phyloP scores from a whole-genome alignment of 2,329 filamentous ascomycete species.

The Amphichorda felina region DNA sequence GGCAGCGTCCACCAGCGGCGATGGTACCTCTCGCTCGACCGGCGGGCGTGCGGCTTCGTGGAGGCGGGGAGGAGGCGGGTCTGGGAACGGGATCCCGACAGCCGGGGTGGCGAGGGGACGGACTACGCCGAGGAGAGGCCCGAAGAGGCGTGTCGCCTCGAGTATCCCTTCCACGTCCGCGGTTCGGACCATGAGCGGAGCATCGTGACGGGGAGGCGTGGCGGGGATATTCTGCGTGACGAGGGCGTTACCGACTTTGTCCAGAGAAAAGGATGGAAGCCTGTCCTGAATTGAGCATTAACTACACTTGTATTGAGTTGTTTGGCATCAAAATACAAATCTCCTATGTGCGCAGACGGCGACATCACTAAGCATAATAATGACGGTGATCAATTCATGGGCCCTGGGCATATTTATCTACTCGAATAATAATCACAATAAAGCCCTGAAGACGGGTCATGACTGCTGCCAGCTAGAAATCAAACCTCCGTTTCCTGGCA shows the following conservation, averaged over 20 bases:
- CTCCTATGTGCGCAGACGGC: neutral
- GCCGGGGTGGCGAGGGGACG: neutral
- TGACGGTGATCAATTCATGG: no score
- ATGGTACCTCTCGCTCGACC: constrained; percentile 56
- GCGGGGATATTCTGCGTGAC: constrained; percentile 46
- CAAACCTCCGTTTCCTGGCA: no score
- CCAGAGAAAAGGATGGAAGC: constrained; percentile 47
- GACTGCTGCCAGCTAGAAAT: no score
- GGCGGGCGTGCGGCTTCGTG: constrained; percentile 43
- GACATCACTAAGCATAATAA: neutral
- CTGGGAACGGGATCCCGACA: no score
- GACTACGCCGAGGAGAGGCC: neutral
- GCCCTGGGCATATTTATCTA: no score
- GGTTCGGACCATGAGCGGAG: constrained; percentile 53
- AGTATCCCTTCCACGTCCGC: constrained; percentile 48
- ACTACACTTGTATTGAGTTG: neutral
- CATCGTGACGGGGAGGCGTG: constrained; percentile 50
- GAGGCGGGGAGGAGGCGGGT: constrained; percentile 7
- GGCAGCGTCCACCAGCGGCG: constrained; percentile 54
- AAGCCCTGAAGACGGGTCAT: no score
- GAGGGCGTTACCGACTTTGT: constrained; percentile 46
- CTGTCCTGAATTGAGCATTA: constrained; percentile 23
- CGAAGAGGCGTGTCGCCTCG: constrained; percentile 12
- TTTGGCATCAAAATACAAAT: neutral
- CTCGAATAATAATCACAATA: no score